phyloP scores from a whole-genome alignment of 768 basidiomycete species.

The Naganishia randhawae region DNA sequence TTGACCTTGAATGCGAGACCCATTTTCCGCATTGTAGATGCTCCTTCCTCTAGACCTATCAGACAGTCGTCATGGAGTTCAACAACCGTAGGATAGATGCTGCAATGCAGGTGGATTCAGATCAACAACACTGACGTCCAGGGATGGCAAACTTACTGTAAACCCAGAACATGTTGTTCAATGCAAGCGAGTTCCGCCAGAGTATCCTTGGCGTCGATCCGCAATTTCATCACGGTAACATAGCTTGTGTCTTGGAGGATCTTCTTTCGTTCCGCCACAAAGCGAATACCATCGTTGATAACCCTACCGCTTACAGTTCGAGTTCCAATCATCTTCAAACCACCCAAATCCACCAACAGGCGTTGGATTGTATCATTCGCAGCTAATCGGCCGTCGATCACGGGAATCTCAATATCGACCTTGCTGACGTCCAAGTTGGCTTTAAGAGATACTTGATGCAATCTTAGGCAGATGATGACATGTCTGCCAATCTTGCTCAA shows the following conservation, averaged over 20 bases:
- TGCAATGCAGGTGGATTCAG: constrained; percentile 10
- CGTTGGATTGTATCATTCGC: constrained; percentile 57
- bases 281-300: constrained; percentile 34
- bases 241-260: constrained; percentile 15
- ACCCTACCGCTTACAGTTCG: constrained; percentile 46
- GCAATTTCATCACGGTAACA: constrained; percentile 39
- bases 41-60: not conserved
- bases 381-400: constrained; percentile 64
- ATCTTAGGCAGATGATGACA: constrained; percentile 54
- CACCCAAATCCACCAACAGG: constrained; percentile 61
- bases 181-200: constrained; percentile 37
- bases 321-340: constrained; percentile 57
- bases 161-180: constrained; percentile 38
- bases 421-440: constrained; percentile 79
- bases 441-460: constrained; percentile 68
- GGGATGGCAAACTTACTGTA: constrained; percentile 35
- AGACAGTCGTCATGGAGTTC: constrained; percentile 47
- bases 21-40: constrained; percentile 17
- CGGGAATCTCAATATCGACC: constrained; percentile 63
- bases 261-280: constrained; percentile 38
- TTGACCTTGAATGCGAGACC: constrained; percentile 45
- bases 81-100: constrained; percentile 41
- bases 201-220: constrained; percentile 38
- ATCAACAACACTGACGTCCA: not conserved
- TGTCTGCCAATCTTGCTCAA: constrained; percentile 38